Evolutionary conservation across 2,329 filamentous ascomycete species (phyloP), one percentile per base, ranked within the genome.

Genomic region (Apiospora phragmitis): DNA sequence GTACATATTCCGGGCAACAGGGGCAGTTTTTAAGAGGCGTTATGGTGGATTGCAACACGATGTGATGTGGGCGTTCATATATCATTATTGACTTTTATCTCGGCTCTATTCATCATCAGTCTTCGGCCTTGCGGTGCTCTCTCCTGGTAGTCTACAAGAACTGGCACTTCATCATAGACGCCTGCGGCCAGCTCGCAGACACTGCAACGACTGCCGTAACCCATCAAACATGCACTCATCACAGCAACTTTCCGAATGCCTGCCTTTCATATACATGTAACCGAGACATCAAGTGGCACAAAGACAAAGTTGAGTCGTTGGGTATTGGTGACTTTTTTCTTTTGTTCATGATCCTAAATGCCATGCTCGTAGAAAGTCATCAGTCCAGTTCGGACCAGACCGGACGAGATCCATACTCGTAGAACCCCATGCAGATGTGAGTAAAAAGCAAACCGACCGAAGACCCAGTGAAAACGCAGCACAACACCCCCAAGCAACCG

Each of bases 381-480:
- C 65, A 67, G 65, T 67, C 65, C 65, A 43, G 55, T 35, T 62
- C 11, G 55, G 55, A 62, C 55, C 55, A 41, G 65, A 43, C 65
- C 65, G 45, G 65, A 67, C 55, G 29, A 62, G 55, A 62, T 62
- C 55, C 55, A 62, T 62, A 62, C 55, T 68, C 67, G 29, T 68
- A 77, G 75, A 75, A 71, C 76, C 76, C 71, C 74, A 77, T 62
- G 55, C 55, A 62, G 55, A 78, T 77, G 76, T 76, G 76, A 77
- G 76, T 72, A 72, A 72, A 76, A 77, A 75, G 75, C 74, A 73
- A 78, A 77, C 77, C 76, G 75, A 74, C 74, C 77, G 73, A 78
- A 49, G 67, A 68, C 67, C 67, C 76, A 77, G 75, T 75, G 74
- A 77, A 77, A 75, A 77, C 74, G 73, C 71, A 67, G 68, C 72